Base-by-base conservation (phyloP, 306 rosid genomes). In the Ziziphus jujuba region DNA sequence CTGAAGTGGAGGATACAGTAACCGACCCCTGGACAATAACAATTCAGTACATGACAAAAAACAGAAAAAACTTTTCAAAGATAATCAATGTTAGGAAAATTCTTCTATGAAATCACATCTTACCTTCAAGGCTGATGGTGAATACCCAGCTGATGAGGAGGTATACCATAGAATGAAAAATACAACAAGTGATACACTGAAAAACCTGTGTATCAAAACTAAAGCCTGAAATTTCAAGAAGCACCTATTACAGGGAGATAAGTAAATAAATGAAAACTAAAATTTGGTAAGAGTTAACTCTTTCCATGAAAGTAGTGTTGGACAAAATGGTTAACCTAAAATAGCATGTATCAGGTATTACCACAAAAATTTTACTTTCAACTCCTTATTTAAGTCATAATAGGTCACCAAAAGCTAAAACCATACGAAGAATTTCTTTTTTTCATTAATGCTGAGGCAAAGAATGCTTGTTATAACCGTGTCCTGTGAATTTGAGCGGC, bases 131-230 rank as follows among this genome's bases (percentile, higher is more conserved):
- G 74, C 67, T 23, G 80, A 60, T 13, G 75, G 35, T 13, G 84
- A 71, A 71, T 62, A 70, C 70, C 82, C 92, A 58, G 82, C 56
- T 0, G 97, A 86, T 3, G 99, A 90, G 63, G 74, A 77, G 4
- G 33, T 28, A 70, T 72, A 75, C 96, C 97, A 93, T 50, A 93
- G 80, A 79, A 86, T 45, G 80, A 86, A 93, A 80, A 88, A 90
- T 51, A 80, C 63, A 61, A 90, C 47, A 66, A 93, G 99, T 55
- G 99, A 90, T 80, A 84, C 80, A 79, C 99, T 77, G 80, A 93
- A 88, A 84, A 93, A 93, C 91, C 99, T 93, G 97, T 86, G 99
- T 87, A 93, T 93, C 75, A 87, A 83, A 87, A 87, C 83, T 90
- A 90, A 88, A 72, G 99, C 99, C 97, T 93, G 97, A 69, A 83